These are phyloP conservation scores for Didymella pomorum DNA, from an alignment of 2,329 filamentous ascomycete genomes.

Conservation along the genomic window DNA sequence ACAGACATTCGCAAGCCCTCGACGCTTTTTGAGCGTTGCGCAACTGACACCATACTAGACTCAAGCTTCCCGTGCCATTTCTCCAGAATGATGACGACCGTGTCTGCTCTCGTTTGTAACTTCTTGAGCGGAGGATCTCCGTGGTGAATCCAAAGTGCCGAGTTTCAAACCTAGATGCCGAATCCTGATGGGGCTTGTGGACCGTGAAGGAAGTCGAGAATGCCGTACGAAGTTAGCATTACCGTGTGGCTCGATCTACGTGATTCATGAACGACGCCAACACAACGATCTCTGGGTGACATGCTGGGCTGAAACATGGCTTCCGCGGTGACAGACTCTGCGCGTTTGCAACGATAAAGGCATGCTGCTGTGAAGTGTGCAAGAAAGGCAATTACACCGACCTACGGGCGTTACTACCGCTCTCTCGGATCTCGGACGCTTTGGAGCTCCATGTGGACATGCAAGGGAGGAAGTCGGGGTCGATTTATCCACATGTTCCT, in stretches of 20 bases:
- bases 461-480: not conserved
- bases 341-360: not conserved
- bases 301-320: conserved; percentile 5
- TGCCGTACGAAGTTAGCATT: not conserved
- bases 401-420: not conserved
- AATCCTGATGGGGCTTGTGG: not conserved
- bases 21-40: too few species aligned
- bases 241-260: conserved; percentile 1
- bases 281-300: not conserved
- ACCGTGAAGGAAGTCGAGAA: not conserved
- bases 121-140: too few species aligned
- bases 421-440: conserved; percentile 6
- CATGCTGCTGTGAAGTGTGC: too few species aligned
- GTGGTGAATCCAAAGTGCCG: too few species aligned
- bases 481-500: conserved; percentile 10
- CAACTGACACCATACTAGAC: too few species aligned
- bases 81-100: too few species aligned
- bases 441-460: conserved; percentile 1
- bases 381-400: not conserved
- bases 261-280: conserved; percentile 6
- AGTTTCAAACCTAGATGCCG: not conserved
- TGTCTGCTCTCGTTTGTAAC: too few species aligned
- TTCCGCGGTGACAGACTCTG: not conserved
- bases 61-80: too few species aligned
- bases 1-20: too few species aligned